Conservation (phyloP, 192 early-diverging fungal species). For the Coemansia sp. region DNA sequence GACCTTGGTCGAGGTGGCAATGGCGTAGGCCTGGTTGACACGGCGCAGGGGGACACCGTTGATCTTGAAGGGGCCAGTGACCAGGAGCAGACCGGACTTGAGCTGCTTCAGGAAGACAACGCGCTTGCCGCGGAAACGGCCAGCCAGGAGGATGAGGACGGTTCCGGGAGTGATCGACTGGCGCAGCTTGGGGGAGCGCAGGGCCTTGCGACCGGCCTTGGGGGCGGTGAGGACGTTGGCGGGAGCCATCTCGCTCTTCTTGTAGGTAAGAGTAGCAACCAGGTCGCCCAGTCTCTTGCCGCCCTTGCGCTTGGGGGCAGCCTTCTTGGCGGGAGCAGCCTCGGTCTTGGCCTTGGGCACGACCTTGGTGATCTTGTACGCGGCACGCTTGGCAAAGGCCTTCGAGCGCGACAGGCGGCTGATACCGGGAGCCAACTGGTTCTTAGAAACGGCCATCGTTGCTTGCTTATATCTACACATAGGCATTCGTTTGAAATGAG, state of each 20-base stretch:
- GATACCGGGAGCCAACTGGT: conserved; percentile 81
- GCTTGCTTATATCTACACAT: conserved; percentile 38
- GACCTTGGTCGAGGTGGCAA: conserved; percentile 99
- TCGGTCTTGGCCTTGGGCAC: conserved; percentile 45
- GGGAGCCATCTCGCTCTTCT: conserved; percentile 68
- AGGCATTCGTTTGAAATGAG: not conserved
- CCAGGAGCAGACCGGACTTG: conserved; percentile 87
- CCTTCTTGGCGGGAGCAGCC: conserved; percentile 16
- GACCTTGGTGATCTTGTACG: conserved; percentile 84
- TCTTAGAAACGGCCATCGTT: conserved; percentile 73
- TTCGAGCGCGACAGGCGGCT: conserved; percentile 78
- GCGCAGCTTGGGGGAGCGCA: conserved; percentile 74
- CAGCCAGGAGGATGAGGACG: conserved; percentile 92
- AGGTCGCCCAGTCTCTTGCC: conserved; percentile 73
- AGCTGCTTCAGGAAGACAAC: conserved; percentile 99
- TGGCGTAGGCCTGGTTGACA: conserved; percentile 99
- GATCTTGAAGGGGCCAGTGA: conserved; percentile 96
- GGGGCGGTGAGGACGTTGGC: conserved; percentile 79
- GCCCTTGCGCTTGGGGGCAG: conserved; percentile 35
- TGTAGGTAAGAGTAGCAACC: conserved; percentile 69
- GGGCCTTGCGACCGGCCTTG: conserved; percentile 78
- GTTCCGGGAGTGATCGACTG: conserved; percentile 94
- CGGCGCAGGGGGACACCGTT: conserved; percentile 98
- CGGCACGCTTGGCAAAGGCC: conserved; percentile 81
- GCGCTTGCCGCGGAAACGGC: conserved; percentile 97